phyloP scores from a whole-genome alignment of 805 yeast genomes.

The Hanseniaspora guilliermondii region DNA sequence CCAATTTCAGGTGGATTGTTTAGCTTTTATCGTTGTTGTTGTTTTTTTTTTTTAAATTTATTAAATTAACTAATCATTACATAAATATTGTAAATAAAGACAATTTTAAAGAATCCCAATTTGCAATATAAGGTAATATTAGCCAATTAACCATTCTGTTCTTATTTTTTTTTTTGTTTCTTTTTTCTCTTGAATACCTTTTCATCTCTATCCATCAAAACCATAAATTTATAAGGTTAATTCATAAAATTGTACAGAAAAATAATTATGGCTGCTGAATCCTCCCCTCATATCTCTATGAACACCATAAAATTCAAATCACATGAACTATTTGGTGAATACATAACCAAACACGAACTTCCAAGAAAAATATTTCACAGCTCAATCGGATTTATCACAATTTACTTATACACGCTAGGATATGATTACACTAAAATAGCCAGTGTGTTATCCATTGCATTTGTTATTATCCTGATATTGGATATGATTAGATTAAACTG shows the following conservation, averaged over 20 bases:
- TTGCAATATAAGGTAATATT: too few relatives aligned
- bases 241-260: not conserved
- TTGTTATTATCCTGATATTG: conserved; percentile 43
- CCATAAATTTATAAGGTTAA: too few relatives aligned
- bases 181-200: too few relatives aligned
- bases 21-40: too few relatives aligned
- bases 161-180: too few relatives aligned
- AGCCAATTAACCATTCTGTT: too few relatives aligned
- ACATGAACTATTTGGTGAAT: conserved; percentile 36
- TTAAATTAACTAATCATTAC: too few relatives aligned
- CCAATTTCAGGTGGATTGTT: too few relatives aligned
- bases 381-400: conserved; percentile 71
- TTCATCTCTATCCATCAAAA: too few relatives aligned
- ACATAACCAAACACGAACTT: conserved; percentile 68
- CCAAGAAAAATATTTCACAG: conserved; percentile 83
- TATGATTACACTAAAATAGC: conserved; percentile 45
- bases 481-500: conserved; percentile 58
- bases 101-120: too few relatives aligned
- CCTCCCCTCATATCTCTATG: conserved; percentile 22
- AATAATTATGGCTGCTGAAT: not conserved
- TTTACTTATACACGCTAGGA: conserved; percentile 58
- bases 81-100: too few relatives aligned
- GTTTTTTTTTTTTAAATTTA: too few relatives aligned
- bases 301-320: conserved; percentile 28
- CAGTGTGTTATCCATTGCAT: conserved; percentile 43